phyloP scores from a whole-genome alignment of 1,284 basidiomycete species.

The Ceratorhiza oryzae-sativae region DNA sequence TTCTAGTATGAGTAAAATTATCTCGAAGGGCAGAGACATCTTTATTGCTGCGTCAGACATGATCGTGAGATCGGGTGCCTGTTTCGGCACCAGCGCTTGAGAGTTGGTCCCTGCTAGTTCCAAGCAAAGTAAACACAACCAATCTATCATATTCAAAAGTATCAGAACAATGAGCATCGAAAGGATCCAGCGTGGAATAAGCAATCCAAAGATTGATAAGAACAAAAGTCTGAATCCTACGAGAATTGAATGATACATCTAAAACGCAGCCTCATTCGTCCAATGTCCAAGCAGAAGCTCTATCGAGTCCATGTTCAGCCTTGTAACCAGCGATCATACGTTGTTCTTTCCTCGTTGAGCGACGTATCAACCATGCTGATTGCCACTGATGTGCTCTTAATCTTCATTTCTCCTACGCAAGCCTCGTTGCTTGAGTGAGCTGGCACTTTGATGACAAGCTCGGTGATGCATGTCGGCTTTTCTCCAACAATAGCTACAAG shows the following conservation, averaged over 20 bases:
- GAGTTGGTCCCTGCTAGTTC: background rate
- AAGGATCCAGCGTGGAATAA: too few relatives aligned
- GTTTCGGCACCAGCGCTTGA: background rate
- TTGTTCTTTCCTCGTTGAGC: background rate
- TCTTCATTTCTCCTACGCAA: background rate
- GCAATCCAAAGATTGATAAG: too few relatives aligned
- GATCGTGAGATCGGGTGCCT: background rate
- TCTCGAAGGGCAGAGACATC: background rate
- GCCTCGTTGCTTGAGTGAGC: background rate
- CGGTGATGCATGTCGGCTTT: background rate
- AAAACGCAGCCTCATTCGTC: too few relatives aligned
- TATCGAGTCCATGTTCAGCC: too few relatives aligned
- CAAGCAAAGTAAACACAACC: background rate
- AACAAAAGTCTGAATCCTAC: too few relatives aligned
- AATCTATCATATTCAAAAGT: background rate
- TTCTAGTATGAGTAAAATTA: background rate
- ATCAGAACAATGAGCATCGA: too few relatives aligned
- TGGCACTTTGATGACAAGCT: background rate
- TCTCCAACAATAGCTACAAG: background rate
- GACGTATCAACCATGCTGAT: background rate
- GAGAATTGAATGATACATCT: too few relatives aligned
- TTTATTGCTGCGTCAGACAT: background rate
- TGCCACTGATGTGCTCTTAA: background rate
- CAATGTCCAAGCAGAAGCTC: too few relatives aligned
- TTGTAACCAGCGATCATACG: background rate